Percentiles rank a stretch among this genome's conserved stretches.
These are phyloP conservation scores for Boehmeria nivea DNA, from an alignment of 306 rosid species.

Conservation along the genomic window DNA sequence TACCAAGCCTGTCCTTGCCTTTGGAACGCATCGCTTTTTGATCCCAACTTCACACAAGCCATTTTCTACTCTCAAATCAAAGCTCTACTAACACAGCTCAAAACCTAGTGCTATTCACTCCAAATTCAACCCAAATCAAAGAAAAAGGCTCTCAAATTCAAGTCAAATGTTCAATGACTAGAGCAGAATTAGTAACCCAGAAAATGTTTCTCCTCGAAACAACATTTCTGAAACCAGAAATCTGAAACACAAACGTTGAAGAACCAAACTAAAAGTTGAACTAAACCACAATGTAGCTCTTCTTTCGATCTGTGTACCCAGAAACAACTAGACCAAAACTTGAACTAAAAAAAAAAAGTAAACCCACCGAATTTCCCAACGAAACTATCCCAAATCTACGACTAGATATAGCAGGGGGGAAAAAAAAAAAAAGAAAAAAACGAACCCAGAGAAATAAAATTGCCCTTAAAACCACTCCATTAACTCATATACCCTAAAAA, in stretches of 20 bases:
- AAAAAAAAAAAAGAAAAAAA: conserved; percentile 11
- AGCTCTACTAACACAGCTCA: neutral
- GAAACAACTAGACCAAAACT: conserved; percentile 14
- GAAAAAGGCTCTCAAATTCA: conserved; percentile 13
- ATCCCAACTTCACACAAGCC: conserved; percentile 96
- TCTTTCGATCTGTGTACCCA: conserved; percentile 23
- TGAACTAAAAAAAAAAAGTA: conserved; percentile 9
- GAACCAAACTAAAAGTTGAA: conserved; percentile 18
- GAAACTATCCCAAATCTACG: conserved; percentile 23
- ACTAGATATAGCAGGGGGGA: too few species aligned
- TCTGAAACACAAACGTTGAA: conserved; percentile 11
- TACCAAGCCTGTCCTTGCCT: conserved; percentile 99
- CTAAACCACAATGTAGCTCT: conserved; percentile 48
- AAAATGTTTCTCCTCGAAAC: neutral
- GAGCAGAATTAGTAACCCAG: conserved; percentile 16
- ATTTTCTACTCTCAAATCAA: conserved; percentile 30
- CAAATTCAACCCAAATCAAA: conserved; percentile 7
- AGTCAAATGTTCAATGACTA: conserved; percentile 16
- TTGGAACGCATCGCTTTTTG: conserved; percentile 88
- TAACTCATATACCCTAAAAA: conserved; percentile 10
- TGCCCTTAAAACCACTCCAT: conserved; percentile 54
- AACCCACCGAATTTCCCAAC: conserved; percentile 26
- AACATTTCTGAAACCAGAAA: conserved; percentile 19
- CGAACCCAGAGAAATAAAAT: conserved; percentile 3
- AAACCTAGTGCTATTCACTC: neutral